Conservation (phyloP, 345 rosid species). For the Lagerstroemia speciosa region DNA sequence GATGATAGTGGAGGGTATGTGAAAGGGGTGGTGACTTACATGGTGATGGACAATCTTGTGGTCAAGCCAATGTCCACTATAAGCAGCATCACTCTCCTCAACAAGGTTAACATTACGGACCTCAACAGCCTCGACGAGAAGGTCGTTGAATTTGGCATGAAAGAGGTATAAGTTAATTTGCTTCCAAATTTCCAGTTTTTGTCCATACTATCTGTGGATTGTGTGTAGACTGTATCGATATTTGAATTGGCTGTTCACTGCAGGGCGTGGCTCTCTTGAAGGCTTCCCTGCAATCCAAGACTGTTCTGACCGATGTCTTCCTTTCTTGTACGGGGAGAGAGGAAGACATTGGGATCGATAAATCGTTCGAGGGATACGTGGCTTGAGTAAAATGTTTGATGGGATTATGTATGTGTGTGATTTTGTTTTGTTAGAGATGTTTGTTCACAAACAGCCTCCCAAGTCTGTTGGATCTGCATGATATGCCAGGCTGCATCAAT, state of each 20-base stretch:
- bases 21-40: conserved; percentile 20
- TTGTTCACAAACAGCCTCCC: no score
- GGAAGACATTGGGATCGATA: not conserved
- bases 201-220: no score
- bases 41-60: conserved; percentile 26
- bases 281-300: not conserved
- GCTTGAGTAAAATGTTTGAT: no score
- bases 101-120: conserved; percentile 14
- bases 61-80: conserved; percentile 23
- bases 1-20: conserved; percentile 18
- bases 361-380: not conserved
- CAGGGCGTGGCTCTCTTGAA: conserved; percentile 1
- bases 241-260: not conserved
- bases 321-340: not conserved
- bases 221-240: no score
- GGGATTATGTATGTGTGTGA: no score
- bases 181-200: not conserved
- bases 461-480: no score
- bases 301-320: not conserved
- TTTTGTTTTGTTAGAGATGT: no score
- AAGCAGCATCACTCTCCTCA: conserved; percentile 13
- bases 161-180: conserved; percentile 12
- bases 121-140: conserved; percentile 14
- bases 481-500: no score
- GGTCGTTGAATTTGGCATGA: conserved; percentile 8